A percentile compares a stretch with the other conserved stretches of the same genome.
These are phyloP conservation scores for Tardiomyces blankii DNA, from an alignment of 1,139 yeast genomes.

Conservation along the genomic window DNA sequence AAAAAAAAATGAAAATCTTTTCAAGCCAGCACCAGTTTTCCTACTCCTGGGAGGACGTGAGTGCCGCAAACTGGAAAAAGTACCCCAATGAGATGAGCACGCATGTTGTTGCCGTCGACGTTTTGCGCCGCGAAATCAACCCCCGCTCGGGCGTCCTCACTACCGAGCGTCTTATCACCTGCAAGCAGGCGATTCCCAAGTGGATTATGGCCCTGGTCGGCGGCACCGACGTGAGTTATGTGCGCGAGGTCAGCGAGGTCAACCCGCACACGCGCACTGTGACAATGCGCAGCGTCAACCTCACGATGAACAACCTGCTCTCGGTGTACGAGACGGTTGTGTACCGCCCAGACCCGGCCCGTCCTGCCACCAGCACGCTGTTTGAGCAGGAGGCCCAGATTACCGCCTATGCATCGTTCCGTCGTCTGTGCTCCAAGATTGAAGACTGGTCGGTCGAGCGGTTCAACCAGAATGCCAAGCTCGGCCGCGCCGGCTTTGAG, in stretches of 20 bases:
- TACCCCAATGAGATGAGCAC: conserved; percentile 88
- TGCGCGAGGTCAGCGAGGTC: conserved; percentile 81
- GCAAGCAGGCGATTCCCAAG: conserved; percentile 75
- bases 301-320: conserved; percentile 69
- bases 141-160: conserved; percentile 44
- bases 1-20: conserved; percentile 60
- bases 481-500: conserved; percentile 80
- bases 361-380: conserved; percentile 41
- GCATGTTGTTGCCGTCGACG: conserved; percentile 94
- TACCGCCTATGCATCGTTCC: conserved; percentile 68
- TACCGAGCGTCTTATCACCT: conserved; percentile 82
- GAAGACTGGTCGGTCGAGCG: conserved; percentile 91
- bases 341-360: conserved; percentile 54
- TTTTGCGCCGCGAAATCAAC: conserved; percentile 59
- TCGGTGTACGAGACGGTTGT: conserved; percentile 78
- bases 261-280: conserved; percentile 55
- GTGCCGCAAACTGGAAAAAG: conserved; percentile 94
- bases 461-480: conserved; percentile 75
- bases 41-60: conserved; percentile 90
- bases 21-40: conserved; percentile 55
- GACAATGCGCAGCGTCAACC: conserved; percentile 73
- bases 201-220: conserved; percentile 77
- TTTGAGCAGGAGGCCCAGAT: conserved; percentile 82
- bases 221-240: conserved; percentile 62
- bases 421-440: conserved; percentile 61